These are phyloP conservation scores for Aspergillus sp. DNA, from an alignment of 2,329 filamentous ascomycete species.

Conservation along the genomic window DNA sequence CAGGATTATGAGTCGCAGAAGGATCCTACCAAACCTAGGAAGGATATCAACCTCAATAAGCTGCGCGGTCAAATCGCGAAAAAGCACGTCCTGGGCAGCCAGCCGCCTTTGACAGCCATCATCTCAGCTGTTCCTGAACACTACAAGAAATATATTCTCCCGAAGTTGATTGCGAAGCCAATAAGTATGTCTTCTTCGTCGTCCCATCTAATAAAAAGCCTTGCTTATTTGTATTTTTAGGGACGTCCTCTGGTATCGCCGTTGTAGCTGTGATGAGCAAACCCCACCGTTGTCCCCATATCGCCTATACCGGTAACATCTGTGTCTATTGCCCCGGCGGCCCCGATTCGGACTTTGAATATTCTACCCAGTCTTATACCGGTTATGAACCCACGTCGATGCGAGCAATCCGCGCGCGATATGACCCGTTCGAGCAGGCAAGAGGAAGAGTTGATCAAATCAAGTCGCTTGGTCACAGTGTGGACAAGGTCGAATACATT, in stretches of 20 bases:
- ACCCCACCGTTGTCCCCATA: slow-evolving; percentile 94
- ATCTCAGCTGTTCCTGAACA: slow-evolving; percentile 98
- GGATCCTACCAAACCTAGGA: slow-evolving; percentile 69
- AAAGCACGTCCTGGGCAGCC: slow-evolving; percentile 84
- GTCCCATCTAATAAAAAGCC: not conserved
- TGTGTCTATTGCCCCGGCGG: slow-evolving; percentile 98
- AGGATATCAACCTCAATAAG: slow-evolving; percentile 90
- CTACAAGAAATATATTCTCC: slow-evolving; percentile 98
- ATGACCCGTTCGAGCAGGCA: slow-evolving; percentile 97
- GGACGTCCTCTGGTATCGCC: slow-evolving; percentile 93
- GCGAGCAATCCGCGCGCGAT: slow-evolving; percentile 93
- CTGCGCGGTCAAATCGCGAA: slow-evolving; percentile 84
- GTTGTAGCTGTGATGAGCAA: slow-evolving; percentile 99
- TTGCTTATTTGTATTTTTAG: slow-evolving; percentile 42
- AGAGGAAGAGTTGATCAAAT: slow-evolving; percentile 95
- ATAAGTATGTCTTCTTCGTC: slow-evolving; percentile 62
- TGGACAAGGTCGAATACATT: slow-evolving; percentile 99
- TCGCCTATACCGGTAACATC: slow-evolving; percentile 97
- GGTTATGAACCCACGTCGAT: slow-evolving; percentile 98
- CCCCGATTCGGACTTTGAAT: slow-evolving; percentile 97
- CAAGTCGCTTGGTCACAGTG: slow-evolving; percentile 89
- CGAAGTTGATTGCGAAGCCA: slow-evolving; percentile 94
- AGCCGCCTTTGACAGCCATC: slow-evolving; percentile 92
- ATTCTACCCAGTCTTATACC: slow-evolving; percentile 97
- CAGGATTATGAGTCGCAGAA: slow-evolving; percentile 85